phyloP scores from a whole-genome alignment of 345 rosid species.

The Salix purpurea region DNA sequence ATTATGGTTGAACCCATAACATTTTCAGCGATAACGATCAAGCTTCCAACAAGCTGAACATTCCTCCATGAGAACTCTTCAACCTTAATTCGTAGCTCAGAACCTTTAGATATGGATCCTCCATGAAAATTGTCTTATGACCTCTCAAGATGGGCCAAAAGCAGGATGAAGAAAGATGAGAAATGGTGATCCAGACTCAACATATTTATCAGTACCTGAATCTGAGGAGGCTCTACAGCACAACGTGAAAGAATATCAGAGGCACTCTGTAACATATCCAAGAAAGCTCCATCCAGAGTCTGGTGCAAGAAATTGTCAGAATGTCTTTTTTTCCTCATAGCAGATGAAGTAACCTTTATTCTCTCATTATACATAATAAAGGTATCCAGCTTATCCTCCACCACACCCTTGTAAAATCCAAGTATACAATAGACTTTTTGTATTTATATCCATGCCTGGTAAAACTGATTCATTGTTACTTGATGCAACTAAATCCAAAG shows the following conservation, averaged over 20 bases:
- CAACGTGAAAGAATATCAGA: constrained; percentile 72
- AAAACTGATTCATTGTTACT: no score
- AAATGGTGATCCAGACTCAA: no score
- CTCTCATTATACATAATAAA: neutral
- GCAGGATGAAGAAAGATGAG: no score
- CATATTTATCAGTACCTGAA: neutral
- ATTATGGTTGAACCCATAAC: constrained; percentile 63
- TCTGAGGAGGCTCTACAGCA: constrained; percentile 65
- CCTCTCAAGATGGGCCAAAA: no score
- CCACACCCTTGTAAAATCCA: no score
- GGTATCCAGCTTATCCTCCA: no score
- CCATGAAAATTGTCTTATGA: constrained; percentile 46
- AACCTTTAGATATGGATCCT: constrained; percentile 51
- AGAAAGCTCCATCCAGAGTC: constrained; percentile 87
- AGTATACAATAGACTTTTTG: no score
- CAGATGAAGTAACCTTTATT: no score
- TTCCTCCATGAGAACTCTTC: constrained; percentile 88
- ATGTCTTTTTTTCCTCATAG: no score
- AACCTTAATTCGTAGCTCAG: constrained; percentile 53
- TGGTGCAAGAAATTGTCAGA: constrained; percentile 21
- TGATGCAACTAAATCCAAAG: neutral
- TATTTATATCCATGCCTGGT: no score
- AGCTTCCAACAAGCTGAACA: constrained; percentile 86
- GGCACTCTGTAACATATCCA: constrained; percentile 82
- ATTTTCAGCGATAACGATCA: constrained; percentile 61